Conservation (phyloP, 192 early-diverging fungal species). For the Entrophospora sp. region DNA sequence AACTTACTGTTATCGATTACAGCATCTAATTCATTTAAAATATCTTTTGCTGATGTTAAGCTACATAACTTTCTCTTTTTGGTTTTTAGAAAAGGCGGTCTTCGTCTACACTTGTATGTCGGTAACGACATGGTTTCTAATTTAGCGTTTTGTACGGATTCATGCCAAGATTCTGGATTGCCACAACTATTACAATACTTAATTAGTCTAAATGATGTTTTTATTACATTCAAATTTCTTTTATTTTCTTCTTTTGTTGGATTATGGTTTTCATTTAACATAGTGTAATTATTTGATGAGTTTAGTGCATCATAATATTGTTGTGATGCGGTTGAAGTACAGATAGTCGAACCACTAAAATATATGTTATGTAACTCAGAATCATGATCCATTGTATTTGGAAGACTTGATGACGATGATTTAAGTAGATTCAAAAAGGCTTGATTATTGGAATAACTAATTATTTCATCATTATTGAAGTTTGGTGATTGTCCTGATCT, state of each 20-base stretch:
- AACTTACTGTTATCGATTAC: conserved; percentile 20
- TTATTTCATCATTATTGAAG: too few relatives aligned
- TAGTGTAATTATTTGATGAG: too few relatives aligned
- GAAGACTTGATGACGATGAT: too few relatives aligned
- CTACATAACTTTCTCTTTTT: conserved; percentile 23
- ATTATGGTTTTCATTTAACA: too few relatives aligned
- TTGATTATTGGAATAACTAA: too few relatives aligned
- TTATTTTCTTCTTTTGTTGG: neutral
- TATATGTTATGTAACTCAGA: too few relatives aligned
- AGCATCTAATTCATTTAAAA: conserved; percentile 18
- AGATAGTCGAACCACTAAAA: too few relatives aligned
- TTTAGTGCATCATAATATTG: too few relatives aligned
- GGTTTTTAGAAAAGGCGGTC: conserved; percentile 24
- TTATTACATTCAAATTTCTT: neutral
- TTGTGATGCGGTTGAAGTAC: too few relatives aligned
- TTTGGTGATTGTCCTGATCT: too few relatives aligned
- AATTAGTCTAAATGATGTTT: neutral
- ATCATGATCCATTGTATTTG: too few relatives aligned
- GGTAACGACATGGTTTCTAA: neutral
- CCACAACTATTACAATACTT: conserved; percentile 36
- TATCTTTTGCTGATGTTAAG: conserved; percentile 19
- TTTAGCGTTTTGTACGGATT: neutral
- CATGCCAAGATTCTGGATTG: conserved; percentile 20
- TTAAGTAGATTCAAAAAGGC: too few relatives aligned
- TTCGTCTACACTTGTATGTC: conserved; percentile 19